These are phyloP conservation scores for Agaricales sp. DNA, from an alignment of 1,284 basidiomycete genomes.

Conservation along the genomic window DNA sequence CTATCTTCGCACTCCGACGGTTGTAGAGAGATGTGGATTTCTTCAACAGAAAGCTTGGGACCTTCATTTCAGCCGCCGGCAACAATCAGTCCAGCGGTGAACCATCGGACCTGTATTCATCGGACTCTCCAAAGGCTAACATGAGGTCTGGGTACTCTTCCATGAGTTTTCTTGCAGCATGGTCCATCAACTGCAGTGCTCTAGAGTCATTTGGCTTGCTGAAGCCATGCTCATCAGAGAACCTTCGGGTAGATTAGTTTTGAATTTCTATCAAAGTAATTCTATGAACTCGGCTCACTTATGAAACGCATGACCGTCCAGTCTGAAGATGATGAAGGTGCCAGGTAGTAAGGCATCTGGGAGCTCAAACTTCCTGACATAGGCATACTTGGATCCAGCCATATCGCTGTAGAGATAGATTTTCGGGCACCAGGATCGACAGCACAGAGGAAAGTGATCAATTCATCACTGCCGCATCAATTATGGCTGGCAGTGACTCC, in stretches of 20 bases:
- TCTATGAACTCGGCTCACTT: slow-evolving; percentile 39
- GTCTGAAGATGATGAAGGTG: slow-evolving; percentile 77
- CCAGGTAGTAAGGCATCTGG: slow-evolving; percentile 80
- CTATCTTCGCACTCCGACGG: slow-evolving; percentile 81
- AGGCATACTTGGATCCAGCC: slow-evolving; percentile 89
- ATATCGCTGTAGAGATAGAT: slow-evolving; percentile 30
- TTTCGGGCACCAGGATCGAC: neutral
- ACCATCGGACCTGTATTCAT: slow-evolving; percentile 79
- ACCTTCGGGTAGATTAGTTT: slow-evolving; percentile 35
- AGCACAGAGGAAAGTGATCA: too few species aligned
- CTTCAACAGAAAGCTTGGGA: slow-evolving; percentile 73
- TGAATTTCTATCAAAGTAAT: neutral
- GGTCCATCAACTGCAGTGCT: slow-evolving; percentile 89
- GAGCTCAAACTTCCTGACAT: slow-evolving; percentile 86
- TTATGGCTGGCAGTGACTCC: neutral
- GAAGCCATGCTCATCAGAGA: slow-evolving; percentile 79
- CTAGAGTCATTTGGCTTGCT: slow-evolving; percentile 86
- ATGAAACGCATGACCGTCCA: slow-evolving; percentile 96
- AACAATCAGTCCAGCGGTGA: neutral
- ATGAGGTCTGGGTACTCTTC: slow-evolving; percentile 73
- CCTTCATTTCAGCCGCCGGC: neutral
- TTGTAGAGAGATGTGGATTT: slow-evolving; percentile 74
- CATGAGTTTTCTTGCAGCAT: slow-evolving; percentile 79
- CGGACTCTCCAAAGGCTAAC: slow-evolving; percentile 91
- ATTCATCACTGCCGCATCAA: neutral